Percentiles rank a stretch among this genome's conserved stretches.
Evolutionary conservation across 768 basidiomycete species (phyloP).

Genomic region (Lanmaoa pseudosensibilis): DNA sequence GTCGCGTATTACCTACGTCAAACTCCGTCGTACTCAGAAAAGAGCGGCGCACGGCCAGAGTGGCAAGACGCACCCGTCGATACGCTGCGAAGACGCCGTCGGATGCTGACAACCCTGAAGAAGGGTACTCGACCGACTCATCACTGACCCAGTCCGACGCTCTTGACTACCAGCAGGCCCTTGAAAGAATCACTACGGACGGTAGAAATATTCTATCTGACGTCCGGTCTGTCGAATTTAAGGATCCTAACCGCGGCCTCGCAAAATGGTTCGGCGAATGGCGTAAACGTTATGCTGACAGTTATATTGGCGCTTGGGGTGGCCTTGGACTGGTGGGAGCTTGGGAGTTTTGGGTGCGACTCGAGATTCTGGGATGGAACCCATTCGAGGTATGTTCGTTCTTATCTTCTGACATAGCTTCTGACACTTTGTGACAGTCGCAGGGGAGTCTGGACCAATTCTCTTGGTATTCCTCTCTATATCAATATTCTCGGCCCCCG

Average conservation of each 20-base stretch:
- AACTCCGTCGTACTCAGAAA: conserved; percentile 46
- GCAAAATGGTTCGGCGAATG: conserved; percentile 66
- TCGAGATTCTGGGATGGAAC: conserved; percentile 88
- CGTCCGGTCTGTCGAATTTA: conserved; percentile 82
- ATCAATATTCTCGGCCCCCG: conserved; percentile 63
- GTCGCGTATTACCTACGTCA: conserved; percentile 47
- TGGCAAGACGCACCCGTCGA: conserved; percentile 52
- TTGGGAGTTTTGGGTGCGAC: conserved; percentile 93
- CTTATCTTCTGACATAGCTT: not conserved
- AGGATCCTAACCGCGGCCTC: conserved; percentile 73
- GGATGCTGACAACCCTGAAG: conserved; percentile 45
- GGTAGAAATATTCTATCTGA: conserved; percentile 68
- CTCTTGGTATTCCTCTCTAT: conserved; percentile 77
- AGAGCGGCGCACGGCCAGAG: conserved; percentile 61
- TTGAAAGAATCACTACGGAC: conserved; percentile 50
- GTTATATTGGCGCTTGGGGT: conserved; percentile 86
- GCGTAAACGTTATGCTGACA: conserved; percentile 76
- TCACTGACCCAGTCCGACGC: conserved; percentile 65
- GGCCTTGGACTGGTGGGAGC: conserved; percentile 83
- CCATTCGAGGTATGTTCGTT: conserved; percentile 64
- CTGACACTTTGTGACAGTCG: conserved; percentile 27
- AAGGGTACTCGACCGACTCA: conserved; percentile 88
- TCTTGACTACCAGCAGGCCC: conserved; percentile 66
- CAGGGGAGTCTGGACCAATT: conserved; percentile 75
- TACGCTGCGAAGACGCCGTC: conserved; percentile 28